Conservation (phyloP, 106 monocot genomes). For the Allium fistulosum region DNA sequence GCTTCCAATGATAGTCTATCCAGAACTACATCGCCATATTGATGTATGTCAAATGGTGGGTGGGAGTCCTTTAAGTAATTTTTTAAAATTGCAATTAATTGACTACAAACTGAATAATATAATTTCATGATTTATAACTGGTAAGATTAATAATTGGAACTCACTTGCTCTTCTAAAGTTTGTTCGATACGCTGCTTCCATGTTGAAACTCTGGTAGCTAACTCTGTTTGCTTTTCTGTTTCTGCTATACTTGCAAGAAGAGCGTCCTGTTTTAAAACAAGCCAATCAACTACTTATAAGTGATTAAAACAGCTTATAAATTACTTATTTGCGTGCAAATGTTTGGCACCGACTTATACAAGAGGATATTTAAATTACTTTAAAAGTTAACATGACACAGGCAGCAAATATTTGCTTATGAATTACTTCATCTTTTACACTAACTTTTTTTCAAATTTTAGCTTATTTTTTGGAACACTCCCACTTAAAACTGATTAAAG, state of each 20-base stretch:
- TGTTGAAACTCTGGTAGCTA: conserved; percentile 73
- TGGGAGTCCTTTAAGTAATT: conserved; percentile 39
- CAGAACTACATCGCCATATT: conserved; percentile 61
- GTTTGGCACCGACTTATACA: no score
- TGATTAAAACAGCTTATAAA: no score
- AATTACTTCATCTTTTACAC: no score
- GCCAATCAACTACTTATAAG: no score
- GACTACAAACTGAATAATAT: not conserved
- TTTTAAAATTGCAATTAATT: not conserved
- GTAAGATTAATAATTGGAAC: not conserved
- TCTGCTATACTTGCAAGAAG: conserved; percentile 91
- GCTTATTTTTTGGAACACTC: no score
- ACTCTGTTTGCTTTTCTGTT: conserved; percentile 75
- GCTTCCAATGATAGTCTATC: conserved; percentile 47
- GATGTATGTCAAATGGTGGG: conserved; percentile 73
- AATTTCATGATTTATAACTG: not conserved
- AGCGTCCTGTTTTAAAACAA: conserved; percentile 40
- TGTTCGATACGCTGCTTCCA: conserved; percentile 84
- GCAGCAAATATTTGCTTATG: no score
- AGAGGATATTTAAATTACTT: no score
- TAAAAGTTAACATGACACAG: no score
- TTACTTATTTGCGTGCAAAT: no score
- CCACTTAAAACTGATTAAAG: no score
- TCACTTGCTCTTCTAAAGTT: conserved; percentile 68
- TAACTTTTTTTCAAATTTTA: no score